Conservation (phyloP, 2,329 filamentous ascomycete genomes). For the Lasiodiplodia sp. region DNA sequence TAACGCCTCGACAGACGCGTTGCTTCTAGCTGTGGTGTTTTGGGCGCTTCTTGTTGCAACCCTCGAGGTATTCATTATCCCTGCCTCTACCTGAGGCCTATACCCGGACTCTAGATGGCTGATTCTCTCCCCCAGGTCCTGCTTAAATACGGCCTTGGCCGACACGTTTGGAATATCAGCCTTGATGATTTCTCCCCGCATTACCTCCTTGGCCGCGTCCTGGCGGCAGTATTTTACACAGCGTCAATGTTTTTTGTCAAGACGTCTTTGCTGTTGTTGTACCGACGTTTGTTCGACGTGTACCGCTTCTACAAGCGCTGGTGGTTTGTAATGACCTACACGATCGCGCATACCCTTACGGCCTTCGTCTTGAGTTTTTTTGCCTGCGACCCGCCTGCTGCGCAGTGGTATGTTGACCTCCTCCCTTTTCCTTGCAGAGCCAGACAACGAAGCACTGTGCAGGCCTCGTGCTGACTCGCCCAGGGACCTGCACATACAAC, state of each 20-base stretch:
- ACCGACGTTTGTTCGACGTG: slow-evolving; percentile 27
- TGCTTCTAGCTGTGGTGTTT: slow-evolving; percentile 1
- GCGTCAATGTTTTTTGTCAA: slow-evolving; percentile 30
- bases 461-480: neutral
- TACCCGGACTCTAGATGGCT: neutral
- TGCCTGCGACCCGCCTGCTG: slow-evolving; percentile 4
- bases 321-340: slow-evolving; percentile 22
- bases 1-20: slow-evolving; percentile 13
- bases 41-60: slow-evolving; percentile 3
- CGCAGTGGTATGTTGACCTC: slow-evolving; percentile 5
- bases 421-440: neutral
- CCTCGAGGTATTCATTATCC: neutral
- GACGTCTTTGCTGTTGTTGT: slow-evolving; percentile 30
- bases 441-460: neutral
- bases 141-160: slow-evolving; percentile 5
- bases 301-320: slow-evolving; percentile 16
- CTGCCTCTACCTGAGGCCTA: too few species aligned
- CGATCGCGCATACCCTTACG: neutral
- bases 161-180: slow-evolving; percentile 20
- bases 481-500: slow-evolving; percentile 11
- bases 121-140: neutral
- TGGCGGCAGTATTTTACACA: slow-evolving; percentile 29
- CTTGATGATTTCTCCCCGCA: slow-evolving; percentile 4
- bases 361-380: slow-evolving; percentile 7
- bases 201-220: slow-evolving; percentile 6